Percentiles rank a stretch among this genome's conserved stretches.
phyloP scores from a whole-genome alignment of 345 rosid genomes.

The Pistacia integerrima region DNA sequence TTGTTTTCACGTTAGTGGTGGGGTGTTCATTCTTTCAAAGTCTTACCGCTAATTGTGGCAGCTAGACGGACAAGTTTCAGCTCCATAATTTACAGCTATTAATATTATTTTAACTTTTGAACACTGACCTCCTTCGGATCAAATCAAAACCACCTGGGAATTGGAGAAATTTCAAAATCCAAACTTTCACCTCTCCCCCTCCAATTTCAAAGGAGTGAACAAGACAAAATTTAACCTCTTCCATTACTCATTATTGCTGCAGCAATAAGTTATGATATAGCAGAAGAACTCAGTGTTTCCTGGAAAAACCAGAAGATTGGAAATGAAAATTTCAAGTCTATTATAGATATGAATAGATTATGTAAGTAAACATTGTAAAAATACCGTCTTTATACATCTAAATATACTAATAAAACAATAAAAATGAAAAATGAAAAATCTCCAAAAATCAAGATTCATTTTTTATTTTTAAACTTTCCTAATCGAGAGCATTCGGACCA shows the following conservation, averaged over 20 bases:
- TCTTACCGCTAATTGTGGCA: neutral
- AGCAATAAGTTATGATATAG: no score
- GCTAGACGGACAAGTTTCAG: neutral
- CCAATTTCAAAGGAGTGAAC: no score
- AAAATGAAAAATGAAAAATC: neutral
- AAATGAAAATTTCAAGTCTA: neutral
- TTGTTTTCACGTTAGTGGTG: no score
- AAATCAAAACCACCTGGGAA: neutral
- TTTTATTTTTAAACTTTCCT: neutral
- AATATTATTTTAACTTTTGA: neutral
- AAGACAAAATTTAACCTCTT: no score
- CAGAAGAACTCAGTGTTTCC: no score
- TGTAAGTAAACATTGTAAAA: neutral
- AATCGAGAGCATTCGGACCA: conserved; percentile 81
- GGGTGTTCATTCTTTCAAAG: neutral
- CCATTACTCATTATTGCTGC: no score
- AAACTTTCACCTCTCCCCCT: no score
- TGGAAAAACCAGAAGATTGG: no score
- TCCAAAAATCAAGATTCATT: neutral
- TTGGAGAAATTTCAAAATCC: neutral
- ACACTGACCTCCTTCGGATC: neutral
- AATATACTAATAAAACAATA: neutral
- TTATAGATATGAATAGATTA: neutral
- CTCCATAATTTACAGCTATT: neutral
- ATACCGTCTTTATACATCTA: neutral